Percentiles rank a stretch among this genome's conserved stretches.
phyloP scores from a whole-genome alignment of 495 filamentous ascomycete species.

The Penicillium daleae region DNA sequence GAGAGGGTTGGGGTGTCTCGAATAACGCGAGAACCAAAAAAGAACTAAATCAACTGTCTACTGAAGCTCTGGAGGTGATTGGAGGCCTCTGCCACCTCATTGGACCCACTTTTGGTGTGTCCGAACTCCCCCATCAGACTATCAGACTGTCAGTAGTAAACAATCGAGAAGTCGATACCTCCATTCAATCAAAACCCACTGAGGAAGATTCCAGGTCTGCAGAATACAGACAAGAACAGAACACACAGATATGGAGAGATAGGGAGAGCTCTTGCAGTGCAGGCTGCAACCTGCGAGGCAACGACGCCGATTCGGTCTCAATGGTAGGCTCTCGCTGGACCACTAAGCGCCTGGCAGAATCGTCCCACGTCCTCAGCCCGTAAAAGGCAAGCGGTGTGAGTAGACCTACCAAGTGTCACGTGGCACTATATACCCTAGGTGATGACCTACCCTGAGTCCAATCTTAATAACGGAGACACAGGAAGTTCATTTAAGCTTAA shows the following conservation, averaged over 20 bases:
- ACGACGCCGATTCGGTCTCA: no score
- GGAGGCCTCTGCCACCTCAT: not conserved
- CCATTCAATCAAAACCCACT: no score
- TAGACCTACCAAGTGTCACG: not conserved
- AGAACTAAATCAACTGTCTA: not conserved
- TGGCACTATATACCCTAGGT: not conserved
- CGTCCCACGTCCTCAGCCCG: not conserved
- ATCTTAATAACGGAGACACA: not conserved
- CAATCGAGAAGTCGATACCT: no score
- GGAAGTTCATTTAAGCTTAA: not conserved
- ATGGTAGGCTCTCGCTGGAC: not conserved
- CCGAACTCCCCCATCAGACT: not conserved
- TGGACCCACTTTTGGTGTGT: not conserved
- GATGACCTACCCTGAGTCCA: not conserved
- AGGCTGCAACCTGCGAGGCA: not conserved
- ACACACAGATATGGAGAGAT: no score
- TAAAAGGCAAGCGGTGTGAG: not conserved
- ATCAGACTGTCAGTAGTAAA: not conserved
- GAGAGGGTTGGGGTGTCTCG: not conserved
- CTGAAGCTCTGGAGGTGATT: not conserved
- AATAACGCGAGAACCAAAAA: not conserved
- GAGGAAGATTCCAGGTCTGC: no score
- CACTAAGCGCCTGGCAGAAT: not conserved
- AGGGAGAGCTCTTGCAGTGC: not conserved
- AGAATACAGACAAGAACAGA: not conserved